Conservation (phyloP, 495 filamentous ascomycete genomes). For the Lophium mytilinum region DNA sequence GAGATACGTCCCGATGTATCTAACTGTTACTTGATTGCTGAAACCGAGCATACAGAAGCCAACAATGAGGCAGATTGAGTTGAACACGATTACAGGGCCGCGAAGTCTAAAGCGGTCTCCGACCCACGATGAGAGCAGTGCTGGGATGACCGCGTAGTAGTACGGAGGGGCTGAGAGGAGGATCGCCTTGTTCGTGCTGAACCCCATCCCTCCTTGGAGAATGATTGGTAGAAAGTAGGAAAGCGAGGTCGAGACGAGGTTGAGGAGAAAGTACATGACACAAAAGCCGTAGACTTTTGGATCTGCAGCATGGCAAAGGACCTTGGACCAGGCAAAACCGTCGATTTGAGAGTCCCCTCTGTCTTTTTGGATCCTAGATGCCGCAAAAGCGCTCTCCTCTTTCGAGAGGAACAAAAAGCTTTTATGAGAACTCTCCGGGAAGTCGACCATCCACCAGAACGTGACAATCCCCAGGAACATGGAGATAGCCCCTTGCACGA, state of each 20-base stretch:
- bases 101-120: conserved; percentile 59
- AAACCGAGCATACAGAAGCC: conserved; percentile 72
- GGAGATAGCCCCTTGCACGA: conserved; percentile 61
- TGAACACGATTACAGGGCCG: conserved; percentile 65
- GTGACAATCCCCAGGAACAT: conserved; percentile 58
- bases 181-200: conserved; percentile 56
- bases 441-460: conserved; percentile 76
- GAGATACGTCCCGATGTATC: conserved; percentile 67
- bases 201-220: conserved; percentile 62
- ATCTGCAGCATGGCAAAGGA: conserved; percentile 55
- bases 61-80: conserved; percentile 59
- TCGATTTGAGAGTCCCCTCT: conserved; percentile 56
- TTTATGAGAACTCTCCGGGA: conserved; percentile 57
- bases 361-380: conserved; percentile 30
- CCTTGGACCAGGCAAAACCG: conserved; percentile 50
- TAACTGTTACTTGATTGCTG: conserved; percentile 54
- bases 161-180: conserved; percentile 69
- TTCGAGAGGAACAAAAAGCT: conserved; percentile 57
- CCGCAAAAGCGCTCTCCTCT: conserved; percentile 36
- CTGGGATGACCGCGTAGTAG: conserved; percentile 66
- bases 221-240: conserved; percentile 65
- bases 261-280: conserved; percentile 64
- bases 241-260: conserved; percentile 59
- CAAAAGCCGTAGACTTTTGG: conserved; percentile 67
- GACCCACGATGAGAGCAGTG: conserved; percentile 58